Conservation (phyloP, 129 eudicot species). For the Saussurea involucrata region DNA sequence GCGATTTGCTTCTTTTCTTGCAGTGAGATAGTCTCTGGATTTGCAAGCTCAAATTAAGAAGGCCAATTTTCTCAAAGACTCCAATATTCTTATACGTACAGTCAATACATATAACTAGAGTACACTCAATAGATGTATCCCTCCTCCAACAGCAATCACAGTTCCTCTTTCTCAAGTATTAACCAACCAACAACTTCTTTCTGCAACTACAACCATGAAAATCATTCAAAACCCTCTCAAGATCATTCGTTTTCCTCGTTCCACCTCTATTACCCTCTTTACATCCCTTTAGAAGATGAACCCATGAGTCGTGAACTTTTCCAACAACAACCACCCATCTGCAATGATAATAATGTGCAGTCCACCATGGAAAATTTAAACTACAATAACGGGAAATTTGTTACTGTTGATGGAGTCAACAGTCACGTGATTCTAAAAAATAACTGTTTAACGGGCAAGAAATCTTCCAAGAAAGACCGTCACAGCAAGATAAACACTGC, state of each 20-base stretch:
- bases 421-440: not conserved
- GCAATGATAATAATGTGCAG: slow-evolving; percentile 10
- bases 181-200: slow-evolving; percentile 3
- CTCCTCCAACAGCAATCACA: not conserved
- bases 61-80: not conserved
- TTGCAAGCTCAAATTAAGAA: not conserved
- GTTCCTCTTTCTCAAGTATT: not conserved
- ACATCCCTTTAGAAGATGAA: slow-evolving; percentile 1
- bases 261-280: slow-evolving; percentile 1
- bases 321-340: slow-evolving; percentile 5
- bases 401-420: not conserved
- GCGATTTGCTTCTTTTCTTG: slow-evolving; percentile 1
- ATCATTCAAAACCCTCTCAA: slow-evolving; percentile 15
- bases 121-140: slow-evolving; percentile 18
- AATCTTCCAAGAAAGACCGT: slow-evolving; percentile 56
- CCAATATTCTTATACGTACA: slow-evolving; percentile 4
- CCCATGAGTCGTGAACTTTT: not conserved
- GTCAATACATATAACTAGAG: not conserved
- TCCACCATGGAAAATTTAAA: slow-evolving; percentile 1
- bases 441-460: slow-evolving; percentile 2
- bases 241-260: not conserved
- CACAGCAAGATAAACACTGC: slow-evolving; percentile 95
- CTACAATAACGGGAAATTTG: slow-evolving; percentile 1
- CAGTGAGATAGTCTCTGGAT: slow-evolving; percentile 1
- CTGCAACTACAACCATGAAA: slow-evolving; percentile 8